Conservation (phyloP, 192 early-diverging fungal genomes). For the Backusella macrospora region DNA sequence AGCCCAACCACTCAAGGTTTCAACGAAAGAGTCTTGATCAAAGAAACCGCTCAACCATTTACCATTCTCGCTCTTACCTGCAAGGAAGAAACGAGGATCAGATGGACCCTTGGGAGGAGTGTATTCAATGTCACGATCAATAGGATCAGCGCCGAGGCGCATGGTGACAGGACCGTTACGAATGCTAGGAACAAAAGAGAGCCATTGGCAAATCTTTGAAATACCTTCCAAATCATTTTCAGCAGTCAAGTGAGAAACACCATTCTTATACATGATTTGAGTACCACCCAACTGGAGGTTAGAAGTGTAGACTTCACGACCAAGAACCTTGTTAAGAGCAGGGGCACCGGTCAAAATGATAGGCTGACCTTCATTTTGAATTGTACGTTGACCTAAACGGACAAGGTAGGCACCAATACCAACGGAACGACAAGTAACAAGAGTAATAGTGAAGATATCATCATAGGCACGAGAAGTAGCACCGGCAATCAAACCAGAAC, state of each 20-base stretch:
- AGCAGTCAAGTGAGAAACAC: conserved; percentile 95
- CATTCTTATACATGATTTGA: conserved; percentile 99
- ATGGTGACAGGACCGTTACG: conserved; percentile 72
- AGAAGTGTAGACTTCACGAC: conserved; percentile 96
- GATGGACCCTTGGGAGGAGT: conserved; percentile 83
- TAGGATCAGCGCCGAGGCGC: conserved; percentile 64
- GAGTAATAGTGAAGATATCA: conserved; percentile 96
- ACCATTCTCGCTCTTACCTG: conserved; percentile 69
- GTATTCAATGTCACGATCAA: conserved; percentile 84
- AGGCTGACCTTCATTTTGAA: conserved; percentile 98
- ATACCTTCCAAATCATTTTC: conserved; percentile 95
- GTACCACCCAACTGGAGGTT: conserved; percentile 98
- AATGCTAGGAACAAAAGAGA: conserved; percentile 84
- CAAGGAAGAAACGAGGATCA: conserved; percentile 90
- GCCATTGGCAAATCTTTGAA: conserved; percentile 90
- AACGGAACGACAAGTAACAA: conserved; percentile 97
- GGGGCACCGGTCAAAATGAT: conserved; percentile 98
- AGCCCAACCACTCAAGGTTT: conserved; percentile 96
- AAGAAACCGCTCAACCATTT: conserved; percentile 93
- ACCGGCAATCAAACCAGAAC: conserved; percentile 97
- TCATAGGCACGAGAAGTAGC: conserved; percentile 94
- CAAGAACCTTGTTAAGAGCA: conserved; percentile 97
- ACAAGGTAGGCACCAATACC: conserved; percentile 99
- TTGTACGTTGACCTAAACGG: conserved; percentile 93
- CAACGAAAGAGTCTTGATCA: conserved; percentile 94